Evolutionary conservation across 2,329 filamentous ascomycete genomes (phyloP), one percentile per base, ranked within the genome.

Genomic region (Fusarium haematococcum): DNA sequence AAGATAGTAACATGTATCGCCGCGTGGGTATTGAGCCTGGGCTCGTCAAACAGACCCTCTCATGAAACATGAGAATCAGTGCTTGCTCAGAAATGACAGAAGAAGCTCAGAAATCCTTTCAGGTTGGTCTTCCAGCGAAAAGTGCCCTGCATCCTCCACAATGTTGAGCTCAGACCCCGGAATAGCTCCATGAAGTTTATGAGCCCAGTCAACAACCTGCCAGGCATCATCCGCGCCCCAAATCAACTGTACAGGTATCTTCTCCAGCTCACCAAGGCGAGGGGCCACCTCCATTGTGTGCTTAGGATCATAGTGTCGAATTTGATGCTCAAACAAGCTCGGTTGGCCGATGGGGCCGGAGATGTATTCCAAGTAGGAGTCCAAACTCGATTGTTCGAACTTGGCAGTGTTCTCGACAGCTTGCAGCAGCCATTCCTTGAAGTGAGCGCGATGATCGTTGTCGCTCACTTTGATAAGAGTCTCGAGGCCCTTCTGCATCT

Each of bases 321-420:
- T 67, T 37, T 82, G 81, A 45, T 82, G 80, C 66, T 81, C 75
- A 64, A 82, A 81, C 10, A 82, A 57, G 60, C 81, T 82, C 0
- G 73, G 65, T 32, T 82, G 81, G 2, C 80, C 80, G 2, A 82
- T 70, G 1, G 80, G 76, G 0, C 79, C 80, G 8, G 78, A 82
- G 25, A 82, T 82, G 33, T 82, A 82, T 32, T 67, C 67, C 2
- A 82, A 30, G 50, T 79, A 81, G 0, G 73, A 71, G 14, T 77
- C 54, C 1, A 82, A 75, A 59, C 68, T 78, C 10, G 76, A 70
- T 3, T 66, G 43, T 32, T 69, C 37, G 13, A 81, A 65, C 9
- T 69, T 64, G 6, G 58, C 48, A 13, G 68, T 58, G 20, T 77
- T 59, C 5, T 75, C 58, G 8, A 80, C 79, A 0, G 79, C 73